Percentiles rank a stretch among this genome's conserved stretches.
These are phyloP conservation scores for Aspergillus aculeatinus DNA, from an alignment of 2,329 filamentous ascomycete genomes.

Conservation along the genomic window DNA sequence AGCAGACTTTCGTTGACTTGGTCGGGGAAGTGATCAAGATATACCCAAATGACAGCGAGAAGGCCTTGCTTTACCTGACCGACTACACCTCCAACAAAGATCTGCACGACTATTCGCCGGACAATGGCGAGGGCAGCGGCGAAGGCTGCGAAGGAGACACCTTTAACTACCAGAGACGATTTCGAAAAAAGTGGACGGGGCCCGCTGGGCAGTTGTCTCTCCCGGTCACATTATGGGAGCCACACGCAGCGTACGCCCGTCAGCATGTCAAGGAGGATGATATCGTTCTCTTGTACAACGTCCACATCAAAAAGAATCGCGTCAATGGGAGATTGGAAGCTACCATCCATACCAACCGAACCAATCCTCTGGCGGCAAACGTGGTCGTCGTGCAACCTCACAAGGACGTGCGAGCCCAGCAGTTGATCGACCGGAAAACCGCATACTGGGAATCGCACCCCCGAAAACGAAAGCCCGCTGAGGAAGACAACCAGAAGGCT, in stretches of 20 bases:
- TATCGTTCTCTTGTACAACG: constrained; percentile 68
- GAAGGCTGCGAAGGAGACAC: constrained; percentile 52
- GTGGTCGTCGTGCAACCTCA: constrained; percentile 55
- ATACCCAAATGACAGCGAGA: constrained; percentile 46
- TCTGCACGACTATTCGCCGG: constrained; percentile 58
- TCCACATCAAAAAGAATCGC: constrained; percentile 64
- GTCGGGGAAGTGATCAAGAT: constrained; percentile 68
- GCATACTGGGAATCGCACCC: constrained; percentile 58
- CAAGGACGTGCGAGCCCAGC: constrained; percentile 51
- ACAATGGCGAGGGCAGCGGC: constrained; percentile 24
- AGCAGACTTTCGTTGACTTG: constrained; percentile 64
- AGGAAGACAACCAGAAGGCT: constrained; percentile 13
- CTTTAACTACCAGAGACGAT: constrained; percentile 53
- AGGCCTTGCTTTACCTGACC: constrained; percentile 68
- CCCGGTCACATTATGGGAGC: constrained; percentile 68
- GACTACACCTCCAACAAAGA: constrained; percentile 74
- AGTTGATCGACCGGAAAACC: constrained; percentile 62
- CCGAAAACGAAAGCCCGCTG: constrained; percentile 31
- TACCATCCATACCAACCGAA: constrained; percentile 62
- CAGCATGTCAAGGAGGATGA: constrained; percentile 57
- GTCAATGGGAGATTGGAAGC: constrained; percentile 66
- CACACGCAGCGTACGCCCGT: constrained; percentile 62
- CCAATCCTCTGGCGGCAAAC: constrained; percentile 54
- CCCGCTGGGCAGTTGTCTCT: constrained; percentile 72
- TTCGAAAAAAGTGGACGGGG: constrained; percentile 60